Evolutionary conservation across 257 asterid species (phyloP), one percentile per base, ranked within the genome.

Genomic region (Solanum sejunctum): DNA sequence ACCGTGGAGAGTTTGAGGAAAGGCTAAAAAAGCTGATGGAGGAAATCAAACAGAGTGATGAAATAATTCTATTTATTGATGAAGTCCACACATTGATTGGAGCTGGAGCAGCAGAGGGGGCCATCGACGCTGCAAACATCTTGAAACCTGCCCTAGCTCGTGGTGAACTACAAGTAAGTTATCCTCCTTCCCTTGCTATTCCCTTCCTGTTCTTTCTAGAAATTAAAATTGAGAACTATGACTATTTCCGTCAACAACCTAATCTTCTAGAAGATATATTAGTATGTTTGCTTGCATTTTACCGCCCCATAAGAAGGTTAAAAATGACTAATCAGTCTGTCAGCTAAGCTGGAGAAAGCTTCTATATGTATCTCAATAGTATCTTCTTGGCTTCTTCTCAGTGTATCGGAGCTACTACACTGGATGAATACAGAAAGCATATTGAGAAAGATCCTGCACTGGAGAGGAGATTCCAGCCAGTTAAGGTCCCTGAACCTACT

Each of bases 31-130:
- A 93, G 89, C 88, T 96, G 89, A 93, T 95, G 97, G 99, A 96
- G 88, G 99, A 96, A 89, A 91, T 96, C 43, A 96, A 92, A 86
- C 98, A 95, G 89, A 96, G 96, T 85, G 98, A 93, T 80, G 97
- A 95, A 80, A 95, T 93, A 85, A 95, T 96, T 66, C 98, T 96
- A 79, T 96, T 96, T 86, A 96, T 96, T 54, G 99, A 96, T 87
- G 99, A 96, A 89, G 98, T 96, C 84, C 99, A 95, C 90, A 96
- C 99, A 2, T 91, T 96, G 88, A 95, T 96, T 78, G 99, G 99
- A 81, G 99, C 99, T 43, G 99, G 99, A 88, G 99, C 99, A 84
- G 99, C 98, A 5, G 99, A 93, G 87, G 98, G 98, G 81, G 99
- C 99, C 16, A 95, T 96, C 85, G 98, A 95, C 88, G 99, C 99